Base-by-base conservation (phyloP, 352 stramenopile genomes). In the Thraustotheca clavata region DNA sequence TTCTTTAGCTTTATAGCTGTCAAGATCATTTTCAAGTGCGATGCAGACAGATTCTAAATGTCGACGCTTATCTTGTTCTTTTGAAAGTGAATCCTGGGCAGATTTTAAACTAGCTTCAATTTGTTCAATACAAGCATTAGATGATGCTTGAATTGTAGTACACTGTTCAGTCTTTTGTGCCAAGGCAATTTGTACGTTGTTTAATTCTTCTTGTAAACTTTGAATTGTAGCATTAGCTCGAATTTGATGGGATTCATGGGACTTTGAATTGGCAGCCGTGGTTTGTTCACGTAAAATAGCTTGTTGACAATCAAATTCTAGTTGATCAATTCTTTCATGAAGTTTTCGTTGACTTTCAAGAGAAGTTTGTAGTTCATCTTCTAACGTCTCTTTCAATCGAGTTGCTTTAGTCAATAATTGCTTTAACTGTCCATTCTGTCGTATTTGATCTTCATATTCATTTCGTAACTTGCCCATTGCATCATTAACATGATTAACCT, bases 41-140 rank as follows among this genome's bases (percentile, higher is more conserved):
- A 70, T 70, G 5, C 71, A 62, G 12, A 66, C 52, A 11, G 43
- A 72, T 39, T 89, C 77, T 11, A 73, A 38, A 41, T 81, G 75
- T 60, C 80, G 80, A 49, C 76, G 75, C 59, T 82, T 82, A 14
- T 81, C 70, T 8, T 69, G 69, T 59, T 89, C 80, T 16, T 61
- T 35, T 3, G 50, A 60, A 38, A 77, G 62, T 3, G 71, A 66
- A 24, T 80, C 76, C 62, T 88, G 73, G 5, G 79, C 31, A 1
- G 49, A 46, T 31, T 70, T 69, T 49, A 78, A 66, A 12, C 62
- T 69, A 0, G 40, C 47, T 46, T 82, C 72, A 63, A 87, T 73
- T 8, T 62, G 68, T 59, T 78, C 72, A 0, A 85, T 75, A 59
- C 76, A 79, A 38, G 73, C 73, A 8, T 71, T 68, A n/a, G 79